Evolutionary conservation across 2,329 filamentous ascomycete species (phyloP), one percentile per base, ranked within the genome.

Genomic region (Allantophomopsis cytisporea): DNA sequence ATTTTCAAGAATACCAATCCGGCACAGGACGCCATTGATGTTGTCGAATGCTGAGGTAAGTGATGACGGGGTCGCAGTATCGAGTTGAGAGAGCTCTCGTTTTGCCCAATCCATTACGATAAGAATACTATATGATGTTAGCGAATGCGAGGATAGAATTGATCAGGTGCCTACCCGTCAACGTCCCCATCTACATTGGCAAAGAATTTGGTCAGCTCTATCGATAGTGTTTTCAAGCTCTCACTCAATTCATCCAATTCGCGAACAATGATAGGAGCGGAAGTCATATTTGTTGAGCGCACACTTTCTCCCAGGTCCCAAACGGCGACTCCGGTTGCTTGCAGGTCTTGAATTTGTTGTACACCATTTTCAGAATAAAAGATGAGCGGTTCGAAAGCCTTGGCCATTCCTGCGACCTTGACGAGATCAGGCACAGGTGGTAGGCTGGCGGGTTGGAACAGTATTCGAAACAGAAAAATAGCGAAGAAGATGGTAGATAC

Each of bases 71-170:
- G 77, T 74, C 15, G 71, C 63, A 16, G 68, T 66, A 44, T 76
- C 73, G 41, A 91, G 64, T 35, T 78, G 77, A 43, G 77, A 69
- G 12, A 96, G 73, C 58, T 95, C 87, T 47, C 87, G 78, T 54
- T 82, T 82, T 12, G 86, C 84, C 89, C 89, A 95, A 55, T 94
- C 86, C 87, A 96, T 95, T 38, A 93, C 86, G 44, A 91, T 81
- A 30, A 96, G 70, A 48, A 95, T 94, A 43, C 82, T 80, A 52
- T 31, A 39, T 23, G 14, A 12, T 30, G 15, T 38, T 56, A 54
- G 51, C 41, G 44, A 37, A 35, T 11, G 11, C 18, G 11, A 28
- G 5, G 11, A 36, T 37, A 30, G n/a, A 37, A 31, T 20, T 35
- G n/a, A 40, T 3, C 20, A 43, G 36, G 16, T 23, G 60, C 65